Evolutionary conservation across 306 rosid genomes (phyloP).

Genomic region (Cicer bijugum): DNA sequence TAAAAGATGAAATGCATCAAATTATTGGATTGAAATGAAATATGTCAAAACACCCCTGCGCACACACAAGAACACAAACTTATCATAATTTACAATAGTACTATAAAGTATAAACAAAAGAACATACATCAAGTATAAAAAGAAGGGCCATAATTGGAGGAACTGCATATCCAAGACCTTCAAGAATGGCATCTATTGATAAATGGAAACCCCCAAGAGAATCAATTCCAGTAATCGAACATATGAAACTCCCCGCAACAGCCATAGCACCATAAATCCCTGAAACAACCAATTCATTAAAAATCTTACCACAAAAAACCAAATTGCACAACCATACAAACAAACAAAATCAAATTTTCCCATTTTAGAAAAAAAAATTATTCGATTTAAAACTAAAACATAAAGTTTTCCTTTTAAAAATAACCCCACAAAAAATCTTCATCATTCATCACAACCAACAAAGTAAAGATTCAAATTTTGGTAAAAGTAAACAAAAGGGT

Average conservation of each 20-base stretch:
- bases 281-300: slow-evolving; percentile 41
- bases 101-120: background rate
- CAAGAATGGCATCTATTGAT: slow-evolving; percentile 77
- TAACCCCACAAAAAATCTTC: background rate
- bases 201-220: slow-evolving; percentile 83
- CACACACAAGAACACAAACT: background rate
- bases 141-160: slow-evolving; percentile 98
- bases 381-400: background rate
- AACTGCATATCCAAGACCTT: slow-evolving; percentile 88
- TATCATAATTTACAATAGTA: background rate
- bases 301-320: background rate
- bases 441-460: background rate
- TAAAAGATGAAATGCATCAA: too few relatives aligned
- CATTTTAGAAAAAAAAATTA: background rate
- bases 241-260: slow-evolving; percentile 81
- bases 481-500: slow-evolving; percentile 17
- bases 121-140: slow-evolving; percentile 86
- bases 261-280: slow-evolving; percentile 98
- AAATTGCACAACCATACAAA: slow-evolving; percentile 22
- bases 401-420: background rate
- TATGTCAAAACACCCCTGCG: background rate
- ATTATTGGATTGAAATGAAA: background rate
- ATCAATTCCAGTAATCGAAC: slow-evolving; percentile 85
- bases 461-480: slow-evolving; percentile 5
- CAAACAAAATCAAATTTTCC: slow-evolving; percentile 18